phyloP scores from a whole-genome alignment of 306 rosid genomes.

The Sophora flavescens region DNA sequence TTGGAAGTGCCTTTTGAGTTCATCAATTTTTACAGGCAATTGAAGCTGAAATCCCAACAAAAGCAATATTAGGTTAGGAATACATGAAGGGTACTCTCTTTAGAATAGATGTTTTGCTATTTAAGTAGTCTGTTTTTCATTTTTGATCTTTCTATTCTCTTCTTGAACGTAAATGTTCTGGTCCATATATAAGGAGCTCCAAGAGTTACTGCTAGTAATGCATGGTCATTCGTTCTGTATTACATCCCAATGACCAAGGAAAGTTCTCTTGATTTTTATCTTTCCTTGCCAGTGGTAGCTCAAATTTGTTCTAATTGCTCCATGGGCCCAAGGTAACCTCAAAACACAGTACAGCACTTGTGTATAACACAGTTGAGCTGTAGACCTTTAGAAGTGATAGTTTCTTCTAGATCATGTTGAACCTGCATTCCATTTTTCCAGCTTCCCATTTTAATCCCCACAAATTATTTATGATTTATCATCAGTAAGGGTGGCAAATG shows the following conservation, averaged over 20 bases:
- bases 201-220: not conserved
- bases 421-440: not conserved
- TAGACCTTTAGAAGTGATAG: not conserved
- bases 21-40: no score
- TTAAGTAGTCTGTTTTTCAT: not conserved
- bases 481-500: no score
- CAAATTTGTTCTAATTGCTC: not conserved
- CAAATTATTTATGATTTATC: not conserved
- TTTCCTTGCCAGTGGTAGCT: not conserved
- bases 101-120: not conserved
- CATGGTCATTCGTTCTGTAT: not conserved
- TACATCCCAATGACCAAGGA: not conserved
- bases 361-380: not conserved
- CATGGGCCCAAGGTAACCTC: not conserved
- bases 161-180: not conserved
- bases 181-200: not conserved
- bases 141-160: not conserved
- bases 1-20: no score
- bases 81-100: not conserved
- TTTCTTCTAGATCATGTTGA: not conserved
- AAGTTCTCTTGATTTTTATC: slow-evolving; percentile 5
- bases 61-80: not conserved
- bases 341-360: not conserved
- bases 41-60: no score
- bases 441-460: not conserved